Base-by-base conservation (phyloP, 1,284 basidiomycete genomes). In the Cryptococcus floricola region DNA sequence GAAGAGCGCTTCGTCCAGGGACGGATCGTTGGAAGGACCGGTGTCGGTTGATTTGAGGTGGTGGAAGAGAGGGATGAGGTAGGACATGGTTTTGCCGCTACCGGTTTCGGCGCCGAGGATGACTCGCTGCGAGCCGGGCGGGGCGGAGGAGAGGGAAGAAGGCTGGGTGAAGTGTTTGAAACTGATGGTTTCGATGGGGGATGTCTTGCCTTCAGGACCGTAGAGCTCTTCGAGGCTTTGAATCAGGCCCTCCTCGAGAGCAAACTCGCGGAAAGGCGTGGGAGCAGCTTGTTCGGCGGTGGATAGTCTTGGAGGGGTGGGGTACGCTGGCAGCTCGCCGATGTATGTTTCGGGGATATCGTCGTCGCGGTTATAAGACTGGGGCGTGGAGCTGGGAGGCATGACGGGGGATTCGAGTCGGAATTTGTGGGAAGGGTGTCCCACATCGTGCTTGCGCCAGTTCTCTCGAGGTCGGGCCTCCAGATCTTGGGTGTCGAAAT, bases 1-100 rank as follows among this genome's bases (percentile, higher is more conserved):
- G 57, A 66, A 43, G 18, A 82, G 83, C 54, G 53, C 48, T 5
- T 57, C 27, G 8, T 57, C 56, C 37, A 39, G 52, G 14, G 45
- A 38, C 8, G 45, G 42, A 19, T 50, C 57, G 67, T 88, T 85
- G 2, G 80, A 37, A 9, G 50, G 39, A 28, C 38, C 41, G 5
- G 19, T 39, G 45, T 76, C 73, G 14, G 68, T 80, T 50, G 78
- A 71, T 71, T 93, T 93, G 64, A 93, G 79, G 55, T 82, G 79
- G 62, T 92, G 87, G 4, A 93, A 79, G 47, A 93, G 72, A 0
- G 91, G 91, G 2, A 93, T 80, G 38, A 93, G 82, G 70, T 92
- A 93, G 1, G 91, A 90, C n/a, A 92, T 82, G 4, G 87, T 90
- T 78, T 94, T 94, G 1, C 91, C 91, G 0, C 88, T 90, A 8